Conservation (phyloP, 208 protist species). For the Strigomonas culicis region DNA sequence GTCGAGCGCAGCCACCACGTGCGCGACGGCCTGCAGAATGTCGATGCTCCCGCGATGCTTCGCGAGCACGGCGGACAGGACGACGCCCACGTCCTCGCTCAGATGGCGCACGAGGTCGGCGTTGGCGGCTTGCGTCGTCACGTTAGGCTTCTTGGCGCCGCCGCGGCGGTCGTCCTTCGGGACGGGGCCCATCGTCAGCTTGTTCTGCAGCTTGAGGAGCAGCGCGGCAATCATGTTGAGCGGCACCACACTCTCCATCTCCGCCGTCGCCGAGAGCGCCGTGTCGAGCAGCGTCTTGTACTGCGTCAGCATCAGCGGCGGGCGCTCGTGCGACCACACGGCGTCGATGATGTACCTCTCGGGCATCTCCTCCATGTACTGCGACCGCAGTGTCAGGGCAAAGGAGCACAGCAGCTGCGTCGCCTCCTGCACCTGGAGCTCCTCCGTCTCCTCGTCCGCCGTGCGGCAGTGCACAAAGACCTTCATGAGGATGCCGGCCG, state of each 20-base stretch:
- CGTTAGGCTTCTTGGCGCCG: constrained; percentile 14
- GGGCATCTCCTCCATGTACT: constrained; percentile 73
- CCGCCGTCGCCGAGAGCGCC: constrained; percentile 26
- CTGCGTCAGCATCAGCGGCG: constrained; percentile 50
- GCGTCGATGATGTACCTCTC: constrained; percentile 87
- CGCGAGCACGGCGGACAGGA: constrained; percentile 45
- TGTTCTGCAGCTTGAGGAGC: constrained; percentile 47
- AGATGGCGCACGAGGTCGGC: constrained; percentile 33
- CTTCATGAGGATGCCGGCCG: constrained; percentile 78
- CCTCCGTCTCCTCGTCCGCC: constrained; percentile 39
- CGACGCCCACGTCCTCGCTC: constrained; percentile 42
- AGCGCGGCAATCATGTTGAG: constrained; percentile 54
- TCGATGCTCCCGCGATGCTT: constrained; percentile 39
- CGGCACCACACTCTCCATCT: constrained; percentile 47
- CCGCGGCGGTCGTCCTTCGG: constrained; percentile 54
- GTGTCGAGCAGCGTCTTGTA: constrained; percentile 52
- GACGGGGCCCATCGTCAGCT: constrained; percentile 43
- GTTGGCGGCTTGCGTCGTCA: not conserved
- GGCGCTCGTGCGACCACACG: constrained; percentile 62
- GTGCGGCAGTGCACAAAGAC: constrained; percentile 83
- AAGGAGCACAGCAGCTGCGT: constrained; percentile 78
- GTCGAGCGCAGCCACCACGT: constrained; percentile 50
- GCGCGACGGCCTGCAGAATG: constrained; percentile 39
- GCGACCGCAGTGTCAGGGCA: constrained; percentile 56
- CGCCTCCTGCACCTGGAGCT: constrained; percentile 37